phyloP scores from a whole-genome alignment of 345 rosid genomes.

The Aquilaria yunnanensis region DNA sequence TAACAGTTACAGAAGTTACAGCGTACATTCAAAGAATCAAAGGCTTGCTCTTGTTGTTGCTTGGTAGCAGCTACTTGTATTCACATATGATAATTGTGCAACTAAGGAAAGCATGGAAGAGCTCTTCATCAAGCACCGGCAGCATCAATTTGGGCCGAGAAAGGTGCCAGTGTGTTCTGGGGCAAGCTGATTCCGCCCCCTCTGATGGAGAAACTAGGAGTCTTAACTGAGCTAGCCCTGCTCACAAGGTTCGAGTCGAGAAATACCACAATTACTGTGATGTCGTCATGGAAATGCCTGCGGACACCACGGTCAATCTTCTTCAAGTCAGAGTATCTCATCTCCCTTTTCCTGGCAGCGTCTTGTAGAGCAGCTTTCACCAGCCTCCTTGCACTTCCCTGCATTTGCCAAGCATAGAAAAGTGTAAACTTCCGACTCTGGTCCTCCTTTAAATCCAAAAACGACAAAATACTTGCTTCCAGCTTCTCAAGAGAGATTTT shows the following conservation, averaged over 20 bases:
- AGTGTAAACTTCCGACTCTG: not conserved
- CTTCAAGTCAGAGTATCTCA: slow-evolving; percentile 94
- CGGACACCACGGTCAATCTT: slow-evolving; percentile 92
- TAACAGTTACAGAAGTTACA: slow-evolving; percentile 29
- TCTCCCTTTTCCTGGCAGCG: slow-evolving; percentile 93
- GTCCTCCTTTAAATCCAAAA: no score
- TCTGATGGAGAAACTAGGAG: slow-evolving; percentile 43
- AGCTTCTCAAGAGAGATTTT: no score
- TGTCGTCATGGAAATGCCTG: slow-evolving; percentile 94
- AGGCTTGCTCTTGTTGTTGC: slow-evolving; percentile 26
- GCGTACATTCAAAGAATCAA: slow-evolving; percentile 54
- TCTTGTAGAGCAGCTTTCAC: slow-evolving; percentile 80
- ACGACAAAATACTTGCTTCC: no score
- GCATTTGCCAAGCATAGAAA: slow-evolving; percentile 15
- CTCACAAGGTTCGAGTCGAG: slow-evolving; percentile 62
- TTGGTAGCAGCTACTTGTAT: slow-evolving; percentile 33
- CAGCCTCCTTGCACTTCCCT: slow-evolving; percentile 82
- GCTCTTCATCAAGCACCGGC: slow-evolving; percentile 21
- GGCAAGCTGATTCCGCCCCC: slow-evolving; percentile 70
- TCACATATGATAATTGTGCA: slow-evolving; percentile 33
- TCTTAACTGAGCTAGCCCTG: slow-evolving; percentile 42
- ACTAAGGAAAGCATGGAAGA: slow-evolving; percentile 13
- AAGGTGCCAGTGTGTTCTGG: slow-evolving; percentile 52
- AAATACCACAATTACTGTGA: slow-evolving; percentile 75
- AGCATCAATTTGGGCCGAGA: slow-evolving; percentile 39